Base-by-base conservation (phyloP, 2,329 filamentous ascomycete genomes). In the Ramularia collo-cygni region DNA sequence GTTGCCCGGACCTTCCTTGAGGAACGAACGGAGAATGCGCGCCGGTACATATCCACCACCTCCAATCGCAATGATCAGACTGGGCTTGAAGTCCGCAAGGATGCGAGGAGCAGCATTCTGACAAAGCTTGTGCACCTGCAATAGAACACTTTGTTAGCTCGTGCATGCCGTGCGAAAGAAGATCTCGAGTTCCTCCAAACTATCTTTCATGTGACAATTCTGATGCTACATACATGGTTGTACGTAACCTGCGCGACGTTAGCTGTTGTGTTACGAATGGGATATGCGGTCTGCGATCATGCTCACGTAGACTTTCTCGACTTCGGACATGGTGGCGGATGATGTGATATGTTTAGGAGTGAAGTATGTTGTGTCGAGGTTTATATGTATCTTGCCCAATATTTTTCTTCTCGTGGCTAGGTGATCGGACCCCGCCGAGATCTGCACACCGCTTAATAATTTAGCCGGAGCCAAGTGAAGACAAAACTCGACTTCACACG, bases 11-110 rank as follows among this genome's bases (percentile, higher is more conserved):
- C 21, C 21, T 62, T 80, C 78, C 75, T 94, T 95, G 65, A 98
- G 84, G 75, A 98, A 98, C 14, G 92, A 96, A 72, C 92, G 86
- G 50, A 98, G 78, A 65, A 98, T 98, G 57, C 92, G 85, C 32
- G 92, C 92, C 46, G 92, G 92, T 28, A 98, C 88, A 67, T 95
- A 98, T 58, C 92, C 92, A 57, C 92, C 92, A 51, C 92, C 92
- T 57, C 92, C 92, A 64, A 96, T 96, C 62, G 92, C 92, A 65
- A 98, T 94, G 76, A 98, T 95, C 55, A 98, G 84, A 65, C 95
- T 86, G 28, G 92, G 92, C 63, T 87, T 76, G 74, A 95, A 88
- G 12, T 85, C 79, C 62, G 81, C 71, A 56, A 98, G 80, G 64
- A 96, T 93, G 56, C 74, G 72, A 50, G 79, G 75, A 28, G 89